Evolutionary conservation across 202 grass and related monocot genomes (phyloP).

Genomic region (Brachypodium distachyon): DNA sequence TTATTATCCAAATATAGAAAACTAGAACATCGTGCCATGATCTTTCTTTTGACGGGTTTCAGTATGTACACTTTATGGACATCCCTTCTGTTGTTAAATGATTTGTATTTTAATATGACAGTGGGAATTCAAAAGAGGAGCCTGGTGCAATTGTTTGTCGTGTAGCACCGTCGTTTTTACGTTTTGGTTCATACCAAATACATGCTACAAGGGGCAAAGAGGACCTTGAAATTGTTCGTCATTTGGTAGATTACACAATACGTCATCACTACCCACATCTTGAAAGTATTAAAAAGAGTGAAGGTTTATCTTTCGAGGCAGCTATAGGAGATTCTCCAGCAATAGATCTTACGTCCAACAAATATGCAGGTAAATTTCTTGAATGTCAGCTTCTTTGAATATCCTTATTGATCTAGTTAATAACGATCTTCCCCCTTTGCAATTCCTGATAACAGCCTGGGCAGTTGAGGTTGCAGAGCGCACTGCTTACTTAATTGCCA

Average conservation of each 20-base stretch:
- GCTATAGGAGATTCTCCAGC: slow-evolving; percentile 50
- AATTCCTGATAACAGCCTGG: slow-evolving; percentile 55
- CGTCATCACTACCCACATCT: slow-evolving; percentile 72
- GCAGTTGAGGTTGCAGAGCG: slow-evolving; percentile 93
- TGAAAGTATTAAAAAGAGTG: slow-evolving; percentile 77
- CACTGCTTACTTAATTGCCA: slow-evolving; percentile 83
- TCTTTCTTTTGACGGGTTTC: neutral
- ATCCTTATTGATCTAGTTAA: neutral
- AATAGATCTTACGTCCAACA: slow-evolving; percentile 96
- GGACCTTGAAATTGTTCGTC: slow-evolving; percentile 57
- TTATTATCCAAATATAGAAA: neutral
- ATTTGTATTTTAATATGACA: slow-evolving; percentile 17
- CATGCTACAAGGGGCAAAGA: slow-evolving; percentile 65
- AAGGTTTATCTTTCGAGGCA: slow-evolving; percentile 81
- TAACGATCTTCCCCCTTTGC: neutral
- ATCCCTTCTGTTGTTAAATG: neutral
- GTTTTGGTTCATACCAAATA: slow-evolving; percentile 90
- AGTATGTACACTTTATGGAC: neutral
- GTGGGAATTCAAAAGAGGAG: slow-evolving; percentile 94
- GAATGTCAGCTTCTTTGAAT: neutral
- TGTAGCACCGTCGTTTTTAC: slow-evolving; percentile 71
- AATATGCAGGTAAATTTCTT: slow-evolving; percentile 77
- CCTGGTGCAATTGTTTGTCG: slow-evolving; percentile 92
- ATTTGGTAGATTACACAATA: slow-evolving; percentile 70
- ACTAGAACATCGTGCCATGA: neutral